Base-by-base conservation (phyloP, 495 filamentous ascomycete species). In the Beverwykella pulmonaria region DNA sequence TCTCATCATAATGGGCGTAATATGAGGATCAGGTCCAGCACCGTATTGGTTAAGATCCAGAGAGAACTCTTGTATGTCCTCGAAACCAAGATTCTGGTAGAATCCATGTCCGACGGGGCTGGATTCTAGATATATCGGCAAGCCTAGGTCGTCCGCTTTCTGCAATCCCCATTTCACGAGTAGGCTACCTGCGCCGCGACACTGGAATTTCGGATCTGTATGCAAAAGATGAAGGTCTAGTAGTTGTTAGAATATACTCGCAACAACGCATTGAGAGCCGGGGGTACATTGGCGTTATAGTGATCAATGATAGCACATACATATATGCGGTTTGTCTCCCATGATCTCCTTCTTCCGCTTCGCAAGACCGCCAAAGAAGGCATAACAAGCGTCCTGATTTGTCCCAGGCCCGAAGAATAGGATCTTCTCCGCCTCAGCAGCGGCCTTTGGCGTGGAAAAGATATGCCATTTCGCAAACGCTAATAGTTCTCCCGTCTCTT, bases 381-480 rank as follows among this genome's bases (percentile, higher is more conserved):
- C 30, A 6, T 49, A 32, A 22, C 54, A 66, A 4, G 63, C 53
- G 26, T 41, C 47, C 17, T 39, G 20, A 34, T 66, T 63, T 6
- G 39, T 63, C 10, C 61, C 61, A 8, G 19, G 17, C 22, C 63
- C 46, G 25, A 60, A 34, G 22, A n/a, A 22, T 12, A 54, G 39
- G 15, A 46, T 12, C 14, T 30, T 25, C 20, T 53, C 55, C 2
- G 46, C 53, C 10, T 29, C 46, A 14, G 20, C 55, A 10, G 55
- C 44, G 9, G 20, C 10, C 19, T 52, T 30, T 20, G 55, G 27
- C n/a, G 44, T 48, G 8, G 46, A 32, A 19, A 41, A 66, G 29
- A 66, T 53, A 22, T 66, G 48, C 54, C 54, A 66, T 36, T 66
- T 66, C 20, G 63, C 41, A 30, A 59, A 66, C 6, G 63, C 54